Conservation (phyloP, 148 eudicot genomes). For the Beta vulgaris region DNA sequence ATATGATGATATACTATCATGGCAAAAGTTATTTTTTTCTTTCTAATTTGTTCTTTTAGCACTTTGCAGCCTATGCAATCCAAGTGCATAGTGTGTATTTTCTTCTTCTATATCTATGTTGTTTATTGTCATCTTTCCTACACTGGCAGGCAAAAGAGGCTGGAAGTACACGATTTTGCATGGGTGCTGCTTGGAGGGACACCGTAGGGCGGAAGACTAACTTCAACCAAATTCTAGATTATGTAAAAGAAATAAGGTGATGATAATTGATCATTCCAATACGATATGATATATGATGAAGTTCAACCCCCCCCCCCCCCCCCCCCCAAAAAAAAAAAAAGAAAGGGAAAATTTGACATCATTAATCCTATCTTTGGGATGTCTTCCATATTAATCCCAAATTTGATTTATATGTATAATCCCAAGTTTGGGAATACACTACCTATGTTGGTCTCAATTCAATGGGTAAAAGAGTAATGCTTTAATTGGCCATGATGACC, state of each 20-base stretch:
- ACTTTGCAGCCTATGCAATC: not conserved
- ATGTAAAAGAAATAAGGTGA: constrained; percentile 98
- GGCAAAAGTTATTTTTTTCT: not conserved
- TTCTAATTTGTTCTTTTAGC: not conserved
- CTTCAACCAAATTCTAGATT: constrained; percentile 90
- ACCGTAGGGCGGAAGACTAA: constrained; percentile 94
- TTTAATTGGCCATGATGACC: too few relatives aligned
- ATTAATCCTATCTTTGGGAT: too few relatives aligned
- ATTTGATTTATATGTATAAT: too few relatives aligned
- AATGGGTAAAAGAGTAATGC: too few relatives aligned
- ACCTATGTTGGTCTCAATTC: too few relatives aligned
- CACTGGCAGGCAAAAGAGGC: constrained; percentile 88
- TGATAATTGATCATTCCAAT: not conserved
- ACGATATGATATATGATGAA: not conserved
- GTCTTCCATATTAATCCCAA: too few relatives aligned
- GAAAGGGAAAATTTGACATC: too few relatives aligned
- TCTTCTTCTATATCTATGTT: not conserved
- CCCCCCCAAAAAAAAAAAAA: not conserved
- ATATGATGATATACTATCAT: not conserved
- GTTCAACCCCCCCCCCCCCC: not conserved
- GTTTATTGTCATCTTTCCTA: not conserved
- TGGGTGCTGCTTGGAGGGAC: constrained; percentile 99
- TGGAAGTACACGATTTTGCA: constrained; percentile 96
- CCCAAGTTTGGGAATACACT: too few relatives aligned
- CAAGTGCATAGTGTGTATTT: not conserved